Evolutionary conservation across 129 eudicot species (phyloP), one percentile per base, ranked within the genome.

Genomic region (Chrysanthemum makinoi): DNA sequence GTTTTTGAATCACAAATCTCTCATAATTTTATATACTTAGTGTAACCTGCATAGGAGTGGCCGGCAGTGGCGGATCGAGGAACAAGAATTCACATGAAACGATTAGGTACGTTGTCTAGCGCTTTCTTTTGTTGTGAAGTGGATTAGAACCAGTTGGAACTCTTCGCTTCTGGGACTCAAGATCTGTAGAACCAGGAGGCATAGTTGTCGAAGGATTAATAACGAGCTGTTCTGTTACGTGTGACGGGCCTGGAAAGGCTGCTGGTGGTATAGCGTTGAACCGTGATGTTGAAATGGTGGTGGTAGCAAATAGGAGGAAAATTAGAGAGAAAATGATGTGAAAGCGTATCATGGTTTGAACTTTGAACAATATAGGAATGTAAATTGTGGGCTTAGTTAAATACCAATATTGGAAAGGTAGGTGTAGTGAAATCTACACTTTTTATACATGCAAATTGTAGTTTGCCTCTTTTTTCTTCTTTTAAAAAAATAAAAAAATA

Each of bases 71-170:
- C 46, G 46, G 46, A 39, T 39, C 46, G 10, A 39, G 46, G 46
- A 39, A 6, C 46, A 39, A 39, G 6, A 35, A 39, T 0, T 39
- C 46, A 39, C 46, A 39, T 39, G 46, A 39, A 1, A 39, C 46
- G 46, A 39, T 39, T 39, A 6, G 46, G 46, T 39, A 39, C 17
- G 62, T 57, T 56, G 30, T 19, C 62, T n/a, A 57, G 12, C 16
- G 17, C 68, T 70, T 73, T 46, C 91, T 76, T 69, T 56, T 78
- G 76, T 86, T 86, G 64, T 86, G 91, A 22, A 86, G 77, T 44
- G 88, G 91, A 75, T 86, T 86, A 20, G 91, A 79, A 52, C 91
- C 91, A 0, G 91, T 86, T 8, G 91, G 91, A 49, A 81, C 84
- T 35, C 18, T 65, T 55, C 88, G 62, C 57, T 77, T 83, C 81